Evolutionary conservation across 2,329 filamentous ascomycete genomes (phyloP).

Genomic region (Cercospora canescens): DNA sequence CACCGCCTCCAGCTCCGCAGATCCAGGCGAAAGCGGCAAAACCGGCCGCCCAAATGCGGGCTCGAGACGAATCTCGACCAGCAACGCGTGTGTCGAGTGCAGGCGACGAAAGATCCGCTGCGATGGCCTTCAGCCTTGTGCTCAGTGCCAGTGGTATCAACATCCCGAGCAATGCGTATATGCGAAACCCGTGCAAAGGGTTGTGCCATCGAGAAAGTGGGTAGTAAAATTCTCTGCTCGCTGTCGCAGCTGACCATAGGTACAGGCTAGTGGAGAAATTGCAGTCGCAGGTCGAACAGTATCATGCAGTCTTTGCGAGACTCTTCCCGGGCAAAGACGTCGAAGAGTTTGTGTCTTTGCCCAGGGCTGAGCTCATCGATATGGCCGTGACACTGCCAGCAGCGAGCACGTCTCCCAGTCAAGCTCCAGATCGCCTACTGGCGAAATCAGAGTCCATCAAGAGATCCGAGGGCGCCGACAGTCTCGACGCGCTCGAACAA

Average conservation of each 20-base stretch:
- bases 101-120: constrained; percentile 82
- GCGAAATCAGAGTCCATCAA: constrained; percentile 30
- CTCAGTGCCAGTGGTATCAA: constrained; percentile 78
- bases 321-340: constrained; percentile 46
- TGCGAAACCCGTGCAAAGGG: constrained; percentile 74
- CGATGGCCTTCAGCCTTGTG: constrained; percentile 78
- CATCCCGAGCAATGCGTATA: constrained; percentile 78
- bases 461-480: constrained; percentile 52
- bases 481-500: constrained; percentile 64
- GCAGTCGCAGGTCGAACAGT: constrained; percentile 50
- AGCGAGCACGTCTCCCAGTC: constrained; percentile 36
- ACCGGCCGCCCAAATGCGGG: constrained; percentile 34
- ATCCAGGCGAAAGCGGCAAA: constrained; percentile 39
- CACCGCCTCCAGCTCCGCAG: constrained; percentile 34
- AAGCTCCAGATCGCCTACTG: constrained; percentile 9
- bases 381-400: constrained; percentile 45
- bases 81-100: constrained; percentile 72
- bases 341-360: constrained; percentile 41
- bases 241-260: constrained; percentile 34
- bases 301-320: constrained; percentile 44
- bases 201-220: constrained; percentile 77
- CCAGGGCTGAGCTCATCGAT: constrained; percentile 48
- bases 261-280: constrained; percentile 59
- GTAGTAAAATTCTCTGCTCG: constrained; percentile 26
- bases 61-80: constrained; percentile 49